Conservation (phyloP, 139 green algal genomes). For the Desmodesmus armatus region DNA sequence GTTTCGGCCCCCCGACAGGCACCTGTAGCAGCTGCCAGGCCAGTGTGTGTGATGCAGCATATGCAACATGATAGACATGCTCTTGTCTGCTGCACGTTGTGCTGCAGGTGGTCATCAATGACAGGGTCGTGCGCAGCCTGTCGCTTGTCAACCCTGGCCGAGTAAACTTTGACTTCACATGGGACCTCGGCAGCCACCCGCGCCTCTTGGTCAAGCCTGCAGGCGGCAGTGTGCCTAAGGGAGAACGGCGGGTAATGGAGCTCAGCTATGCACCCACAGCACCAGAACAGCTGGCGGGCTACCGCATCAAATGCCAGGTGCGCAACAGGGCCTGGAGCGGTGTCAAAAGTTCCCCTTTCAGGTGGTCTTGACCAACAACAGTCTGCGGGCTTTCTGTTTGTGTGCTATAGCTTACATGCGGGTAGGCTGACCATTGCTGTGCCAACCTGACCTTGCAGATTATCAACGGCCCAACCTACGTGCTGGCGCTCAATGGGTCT, state of each 20-base stretch:
- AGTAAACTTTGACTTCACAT: conserved; percentile 77
- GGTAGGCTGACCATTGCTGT: too few species aligned
- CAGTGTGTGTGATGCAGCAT: too few species aligned
- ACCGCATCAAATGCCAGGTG: conserved; percentile 62
- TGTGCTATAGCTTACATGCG: too few species aligned
- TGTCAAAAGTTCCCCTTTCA: too few species aligned
- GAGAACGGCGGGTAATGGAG: conserved; percentile 69
- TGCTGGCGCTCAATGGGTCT: conserved; percentile 64
- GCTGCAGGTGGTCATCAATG: conserved; percentile 79
- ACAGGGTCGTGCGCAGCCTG: conserved; percentile 67
- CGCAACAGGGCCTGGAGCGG: conserved; percentile 38
- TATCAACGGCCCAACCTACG: conserved; percentile 74
- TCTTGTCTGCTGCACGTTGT: too few species aligned
- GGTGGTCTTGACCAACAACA: too few species aligned
- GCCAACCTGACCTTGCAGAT: conserved; percentile 42
- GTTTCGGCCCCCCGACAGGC: too few species aligned
- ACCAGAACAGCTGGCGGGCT: conserved; percentile 57
- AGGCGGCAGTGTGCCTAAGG: conserved; percentile 68
- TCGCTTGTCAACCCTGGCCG: conserved; percentile 75
- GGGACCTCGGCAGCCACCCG: conserved; percentile 65
- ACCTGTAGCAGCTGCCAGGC: too few species aligned
- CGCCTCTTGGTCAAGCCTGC: conserved; percentile 69
- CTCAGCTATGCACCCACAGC: conserved; percentile 74
- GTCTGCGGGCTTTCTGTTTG: too few species aligned
- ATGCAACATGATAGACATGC: not conserved